Conservation (phyloP, 148 eudicot genomes). For the Spergularia bocconei region DNA sequence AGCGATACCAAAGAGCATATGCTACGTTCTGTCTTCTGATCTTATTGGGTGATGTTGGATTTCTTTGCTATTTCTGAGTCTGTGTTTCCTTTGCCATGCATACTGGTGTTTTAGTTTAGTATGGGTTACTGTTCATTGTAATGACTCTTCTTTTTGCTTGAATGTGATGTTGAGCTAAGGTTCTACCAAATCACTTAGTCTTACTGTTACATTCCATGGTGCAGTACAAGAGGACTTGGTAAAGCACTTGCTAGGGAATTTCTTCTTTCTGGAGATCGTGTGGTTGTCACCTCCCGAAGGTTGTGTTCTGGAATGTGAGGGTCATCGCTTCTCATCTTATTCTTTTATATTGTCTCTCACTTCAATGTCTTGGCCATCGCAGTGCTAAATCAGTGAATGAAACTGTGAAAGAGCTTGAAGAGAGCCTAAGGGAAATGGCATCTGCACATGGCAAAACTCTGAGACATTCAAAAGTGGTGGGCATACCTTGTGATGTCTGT, state of each 20-base stretch:
- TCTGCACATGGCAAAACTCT: constrained; percentile 43
- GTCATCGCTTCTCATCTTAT: not conserved
- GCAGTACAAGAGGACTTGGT: constrained; percentile 96
- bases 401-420: constrained; percentile 82
- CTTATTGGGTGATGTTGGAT: not conserved
- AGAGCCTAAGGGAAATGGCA: constrained; percentile 60
- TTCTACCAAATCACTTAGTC: not conserved
- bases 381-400: constrained; percentile 79
- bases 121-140: not conserved
- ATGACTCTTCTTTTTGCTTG: not conserved
- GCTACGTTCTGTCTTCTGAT: not conserved
- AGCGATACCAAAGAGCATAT: not conserved
- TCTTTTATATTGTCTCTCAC: constrained; percentile 20
- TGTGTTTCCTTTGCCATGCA: not conserved
- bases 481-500: constrained; percentile 89
- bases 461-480: constrained; percentile 76
- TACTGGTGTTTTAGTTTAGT: not conserved
- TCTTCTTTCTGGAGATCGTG: constrained; percentile 94
- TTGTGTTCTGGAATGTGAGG: constrained; percentile 27
- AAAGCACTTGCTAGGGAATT: constrained; percentile 99
- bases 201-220: constrained; percentile 24
- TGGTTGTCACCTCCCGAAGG: constrained; percentile 95
- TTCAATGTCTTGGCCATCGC: constrained; percentile 30
- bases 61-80: not conserved
- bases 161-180: not conserved